Evolutionary conservation across 495 filamentous ascomycete genomes (phyloP).

Genomic region (Friedmanniomyces simplex): DNA sequence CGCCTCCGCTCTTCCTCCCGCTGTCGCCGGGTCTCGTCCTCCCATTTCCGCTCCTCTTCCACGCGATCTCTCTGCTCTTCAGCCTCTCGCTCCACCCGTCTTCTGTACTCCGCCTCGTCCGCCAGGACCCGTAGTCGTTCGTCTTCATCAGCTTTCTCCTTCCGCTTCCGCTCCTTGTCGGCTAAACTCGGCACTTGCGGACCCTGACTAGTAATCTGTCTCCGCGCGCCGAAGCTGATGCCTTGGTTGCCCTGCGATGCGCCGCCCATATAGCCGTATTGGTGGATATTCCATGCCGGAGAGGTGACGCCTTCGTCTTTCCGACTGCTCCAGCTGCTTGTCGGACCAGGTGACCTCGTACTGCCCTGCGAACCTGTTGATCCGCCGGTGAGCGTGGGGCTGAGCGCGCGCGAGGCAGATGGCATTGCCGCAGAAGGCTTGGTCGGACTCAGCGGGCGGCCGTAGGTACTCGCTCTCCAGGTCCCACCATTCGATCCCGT

Average conservation of each 20-base stretch:
- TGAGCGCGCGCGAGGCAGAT: constrained; percentile 30
- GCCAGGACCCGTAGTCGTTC: constrained; percentile 50
- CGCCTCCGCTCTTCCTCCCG: constrained; percentile 59
- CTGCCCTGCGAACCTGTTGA: constrained; percentile 30
- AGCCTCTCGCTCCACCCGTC: constrained; percentile 50
- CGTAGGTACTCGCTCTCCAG: constrained; percentile 1
- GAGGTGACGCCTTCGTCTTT: constrained; percentile 67
- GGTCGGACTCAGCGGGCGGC: constrained; percentile 51
- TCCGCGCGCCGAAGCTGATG: constrained; percentile 76
- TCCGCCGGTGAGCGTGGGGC: constrained; percentile 45
- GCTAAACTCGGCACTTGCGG: constrained; percentile 68
- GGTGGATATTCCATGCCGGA: constrained; percentile 97
- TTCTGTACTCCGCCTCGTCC: constrained; percentile 56
- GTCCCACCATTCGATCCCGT: constrained; percentile 18
- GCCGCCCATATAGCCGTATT: constrained; percentile 98
- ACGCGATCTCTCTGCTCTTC: constrained; percentile 57
- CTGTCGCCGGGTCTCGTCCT: constrained; percentile 59
- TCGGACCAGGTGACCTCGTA: constrained; percentile 37
- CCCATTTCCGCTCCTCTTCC: constrained; percentile 70
- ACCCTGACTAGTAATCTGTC: constrained; percentile 80
- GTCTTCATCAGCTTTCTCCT: constrained; percentile 44
- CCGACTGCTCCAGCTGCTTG: constrained; percentile 87
- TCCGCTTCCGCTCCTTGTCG: constrained; percentile 52
- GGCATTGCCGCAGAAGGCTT: constrained; percentile 36
- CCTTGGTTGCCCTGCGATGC: constrained; percentile 94